Conservation (phyloP, 1,139 yeast species). For the Blastobotrys buckinghamii region DNA sequence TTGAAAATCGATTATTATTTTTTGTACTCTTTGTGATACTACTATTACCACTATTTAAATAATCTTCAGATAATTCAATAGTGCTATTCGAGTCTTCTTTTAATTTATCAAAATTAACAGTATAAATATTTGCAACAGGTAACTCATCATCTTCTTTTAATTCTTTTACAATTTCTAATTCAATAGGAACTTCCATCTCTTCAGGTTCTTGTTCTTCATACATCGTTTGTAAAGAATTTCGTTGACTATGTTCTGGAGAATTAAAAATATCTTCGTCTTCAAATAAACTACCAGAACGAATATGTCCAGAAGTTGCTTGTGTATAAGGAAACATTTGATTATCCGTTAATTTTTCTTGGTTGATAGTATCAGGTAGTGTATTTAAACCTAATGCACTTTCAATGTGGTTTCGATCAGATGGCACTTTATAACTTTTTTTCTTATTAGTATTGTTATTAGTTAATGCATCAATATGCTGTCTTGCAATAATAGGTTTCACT, state of each 20-base stretch:
- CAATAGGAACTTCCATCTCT: too few species aligned
- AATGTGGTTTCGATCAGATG: neutral
- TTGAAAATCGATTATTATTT: neutral
- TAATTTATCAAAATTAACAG: neutral
- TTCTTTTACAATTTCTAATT: neutral
- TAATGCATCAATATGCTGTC: neutral
- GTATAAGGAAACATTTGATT: neutral
- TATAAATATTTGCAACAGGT: neutral
- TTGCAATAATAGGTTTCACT: neutral
- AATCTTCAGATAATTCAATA: neutral
- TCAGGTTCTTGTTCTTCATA: neutral
- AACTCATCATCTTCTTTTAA: neutral
- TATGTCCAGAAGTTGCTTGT: slow-evolving; percentile 1
- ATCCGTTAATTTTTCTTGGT: neutral
- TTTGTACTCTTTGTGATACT: neutral
- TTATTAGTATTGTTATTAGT: neutral
- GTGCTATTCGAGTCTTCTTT: too few species aligned
- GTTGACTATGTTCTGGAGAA: neutral
- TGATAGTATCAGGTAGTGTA: neutral
- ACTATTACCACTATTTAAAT: neutral
- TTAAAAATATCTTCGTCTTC: neutral
- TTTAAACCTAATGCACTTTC: neutral
- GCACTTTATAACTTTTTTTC: neutral
- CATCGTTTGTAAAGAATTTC: neutral
- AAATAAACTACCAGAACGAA: neutral